Base-by-base conservation (phyloP, 371 early-diverging fungal genomes). In the Mortierella sp. region DNA sequence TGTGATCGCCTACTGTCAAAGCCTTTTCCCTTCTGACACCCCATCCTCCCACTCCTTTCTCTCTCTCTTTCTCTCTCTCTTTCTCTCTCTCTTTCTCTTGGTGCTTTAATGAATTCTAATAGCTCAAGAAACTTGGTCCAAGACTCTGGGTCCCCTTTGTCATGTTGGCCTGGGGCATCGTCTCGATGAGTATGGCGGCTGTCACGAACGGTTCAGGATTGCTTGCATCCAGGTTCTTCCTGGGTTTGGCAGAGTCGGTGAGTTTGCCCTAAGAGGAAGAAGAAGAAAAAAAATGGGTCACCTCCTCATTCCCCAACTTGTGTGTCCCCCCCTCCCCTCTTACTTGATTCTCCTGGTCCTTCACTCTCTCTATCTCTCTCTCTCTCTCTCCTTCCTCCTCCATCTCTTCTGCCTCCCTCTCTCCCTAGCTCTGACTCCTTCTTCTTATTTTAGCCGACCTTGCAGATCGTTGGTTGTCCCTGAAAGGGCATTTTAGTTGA, bases 121-220 rank as follows among this genome's bases (percentile, higher is more conserved):
- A 53, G 53, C 43, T 75, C 1, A 75, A 75, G n/a, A 50, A 23
- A 7, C 52, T 66, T 9, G 75, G 88, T 3, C 89, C 91, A 14
- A 72, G 86, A 52, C 64, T 82, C 59, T 88, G 88, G 88, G 73
- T 92, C 44, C 83, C 89, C 25, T 30, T 84, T 7, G 86, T 91
- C 25, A 89, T 90, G 71, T 58, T 88, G 12, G 30, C 82, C 3
- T 93, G 93, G 92, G 91, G 91, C 45, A 82, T 86, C 21, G 70
- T 90, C 58, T 87, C 89, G 44, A 86, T 85, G 59, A 82, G 82
- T 48, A 88, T 90, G 87, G 85, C 90, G 1, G 75, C 84, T 1
- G 86, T 86, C 12, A 82, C 64, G 2, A 80, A 74, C 30, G 84
- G 80, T 29, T 63, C 74, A 37, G 86, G 86, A 46, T 75, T 92